These are phyloP conservation scores for Cucurbita moschata DNA, from an alignment of 306 rosid genomes.

Conservation along the genomic window DNA sequence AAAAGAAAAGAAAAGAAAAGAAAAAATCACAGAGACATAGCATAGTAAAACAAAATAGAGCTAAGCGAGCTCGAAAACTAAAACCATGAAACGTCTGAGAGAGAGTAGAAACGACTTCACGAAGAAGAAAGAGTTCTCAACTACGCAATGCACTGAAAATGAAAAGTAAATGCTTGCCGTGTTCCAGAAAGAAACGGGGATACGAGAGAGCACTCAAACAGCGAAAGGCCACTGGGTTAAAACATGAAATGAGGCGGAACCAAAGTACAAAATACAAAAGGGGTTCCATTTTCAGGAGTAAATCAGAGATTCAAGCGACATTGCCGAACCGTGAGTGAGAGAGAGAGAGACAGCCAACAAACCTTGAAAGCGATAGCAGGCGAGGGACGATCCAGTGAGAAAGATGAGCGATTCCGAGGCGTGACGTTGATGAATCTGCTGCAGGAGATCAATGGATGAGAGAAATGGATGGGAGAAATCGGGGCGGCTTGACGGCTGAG, in stretches of 20 bases:
- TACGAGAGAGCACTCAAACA: neutral
- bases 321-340: neutral
- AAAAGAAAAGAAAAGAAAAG: neutral
- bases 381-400: neutral
- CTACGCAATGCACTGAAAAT: neutral
- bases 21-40: no score
- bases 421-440: neutral
- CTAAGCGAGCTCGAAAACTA: neutral
- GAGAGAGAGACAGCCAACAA: neutral
- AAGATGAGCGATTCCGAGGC: neutral
- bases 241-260: neutral
- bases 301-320: neutral
- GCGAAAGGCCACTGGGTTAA: neutral
- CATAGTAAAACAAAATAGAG: no score
- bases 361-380: neutral
- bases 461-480: neutral
- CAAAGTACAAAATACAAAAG: no score
- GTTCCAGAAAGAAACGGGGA: neutral
- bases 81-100: neutral
- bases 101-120: neutral
- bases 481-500: neutral
- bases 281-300: neutral
- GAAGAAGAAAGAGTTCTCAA: neutral
- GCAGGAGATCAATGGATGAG: neutral
- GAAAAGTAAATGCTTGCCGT: neutral